Conservation (phyloP, 768 basidiomycete genomes). For the Hericium coralloides region DNA sequence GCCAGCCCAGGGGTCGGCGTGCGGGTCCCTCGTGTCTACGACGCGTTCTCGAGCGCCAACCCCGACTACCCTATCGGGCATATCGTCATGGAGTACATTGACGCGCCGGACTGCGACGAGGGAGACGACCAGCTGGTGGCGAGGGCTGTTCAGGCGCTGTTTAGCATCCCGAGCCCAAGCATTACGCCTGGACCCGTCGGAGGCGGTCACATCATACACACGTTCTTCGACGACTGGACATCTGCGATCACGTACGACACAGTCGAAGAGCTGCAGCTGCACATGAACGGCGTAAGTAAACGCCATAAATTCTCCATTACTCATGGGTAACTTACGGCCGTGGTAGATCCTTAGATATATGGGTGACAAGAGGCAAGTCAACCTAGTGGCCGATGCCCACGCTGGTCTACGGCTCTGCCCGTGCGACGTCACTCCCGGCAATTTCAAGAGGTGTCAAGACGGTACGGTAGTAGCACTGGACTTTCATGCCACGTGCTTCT, state of each 20-base stretch:
- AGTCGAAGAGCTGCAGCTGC: constrained; percentile 10
- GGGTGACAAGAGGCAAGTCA: neutral
- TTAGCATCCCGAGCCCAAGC: constrained; percentile 5
- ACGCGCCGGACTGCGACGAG: constrained; percentile 5
- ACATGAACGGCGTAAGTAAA: constrained; percentile 10
- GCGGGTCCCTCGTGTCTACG: constrained; percentile 8
- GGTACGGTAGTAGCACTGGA: neutral
- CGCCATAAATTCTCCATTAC: neutral
- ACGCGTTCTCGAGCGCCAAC: neutral
- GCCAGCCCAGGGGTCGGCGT: neutral
- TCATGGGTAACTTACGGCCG: neutral
- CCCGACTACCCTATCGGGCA: constrained; percentile 1
- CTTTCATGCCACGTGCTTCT: neutral
- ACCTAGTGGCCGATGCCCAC: neutral
- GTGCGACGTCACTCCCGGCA: neutral
- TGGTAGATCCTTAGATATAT: neutral
- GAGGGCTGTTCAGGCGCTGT: constrained; percentile 9
- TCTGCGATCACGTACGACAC: constrained; percentile 4
- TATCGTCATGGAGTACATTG: constrained; percentile 14
- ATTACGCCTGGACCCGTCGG: constrained; percentile 9
- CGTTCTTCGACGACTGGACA: constrained; percentile 6
- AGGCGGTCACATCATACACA: constrained; percentile 9
- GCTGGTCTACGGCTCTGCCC: neutral
- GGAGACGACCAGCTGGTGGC: constrained; percentile 2
- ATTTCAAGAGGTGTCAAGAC: neutral